Base-by-base conservation (phyloP, 2,329 filamentous ascomycete genomes). In the Alternaria panax region DNA sequence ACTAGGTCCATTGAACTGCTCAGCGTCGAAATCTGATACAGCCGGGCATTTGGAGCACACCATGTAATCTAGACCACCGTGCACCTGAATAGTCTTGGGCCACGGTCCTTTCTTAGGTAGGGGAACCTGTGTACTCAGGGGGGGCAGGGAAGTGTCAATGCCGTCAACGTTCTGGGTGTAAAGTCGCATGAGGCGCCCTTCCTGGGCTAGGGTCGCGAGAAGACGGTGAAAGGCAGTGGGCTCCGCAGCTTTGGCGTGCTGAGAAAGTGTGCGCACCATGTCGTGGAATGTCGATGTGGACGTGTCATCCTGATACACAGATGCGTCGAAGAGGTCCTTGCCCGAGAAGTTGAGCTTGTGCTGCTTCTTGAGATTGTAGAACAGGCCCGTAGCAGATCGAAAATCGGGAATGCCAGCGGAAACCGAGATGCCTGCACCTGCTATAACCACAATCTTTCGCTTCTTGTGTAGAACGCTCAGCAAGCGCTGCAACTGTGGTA, bases 91-190 rank as follows among this genome's bases (percentile, higher is more conserved):
- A 0, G 95, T 96, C 66, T 88, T 88, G 3, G 95, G 95, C 95
- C 95, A 99, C 16, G 93, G 93, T 0, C 89, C 93, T 75, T 95
- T 96, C 65, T 87, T 84, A 62, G 89, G 90, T 12, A 99, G 83
- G 1, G 95, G 95, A 1, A 97, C 88, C 51, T 86, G 85, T 0
- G 95, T 98, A 25, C 86, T 85, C 8, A 99, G 82, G 2, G 94
- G 93, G 46, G 88, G 82, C 77, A 99, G 85, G 8, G 88, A 87
- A 0, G 92, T 95, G 71, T 99, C 95, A 66, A 99, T 91, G 59
- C 93, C 92, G 80, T 99, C 95, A 32, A 99, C 94, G 69, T 99
- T 99, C 75, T 99, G 95, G 3, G 92, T 94, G 78, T 99, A 99
- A 7, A 99, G 85, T 42, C 95, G 91, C 74, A 97, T 83, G 24